Percentiles rank a stretch among this genome's conserved stretches.
Conservation (phyloP, 768 basidiomycete species). For the Lactarius tabidus region DNA sequence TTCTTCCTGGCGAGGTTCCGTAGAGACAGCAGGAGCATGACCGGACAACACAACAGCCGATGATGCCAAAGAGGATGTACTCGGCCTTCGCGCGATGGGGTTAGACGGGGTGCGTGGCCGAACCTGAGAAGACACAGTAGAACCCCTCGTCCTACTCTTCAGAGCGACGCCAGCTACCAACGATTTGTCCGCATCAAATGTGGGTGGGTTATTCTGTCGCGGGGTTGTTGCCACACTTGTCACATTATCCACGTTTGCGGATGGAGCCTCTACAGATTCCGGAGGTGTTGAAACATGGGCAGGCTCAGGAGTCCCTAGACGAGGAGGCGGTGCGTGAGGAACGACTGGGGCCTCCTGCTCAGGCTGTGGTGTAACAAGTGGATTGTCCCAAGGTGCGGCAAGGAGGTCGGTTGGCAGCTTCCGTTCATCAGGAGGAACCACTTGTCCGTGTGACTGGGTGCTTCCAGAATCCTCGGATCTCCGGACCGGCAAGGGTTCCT, state of each 20-base stretch:
- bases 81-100: constrained; percentile 20
- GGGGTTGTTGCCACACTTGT: constrained; percentile 2
- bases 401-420: constrained; percentile 9
- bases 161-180: constrained; percentile 8
- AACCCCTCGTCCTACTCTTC: constrained; percentile 22
- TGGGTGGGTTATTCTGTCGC: constrained; percentile 11
- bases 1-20: constrained; percentile 13
- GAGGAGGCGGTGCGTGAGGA: not conserved
- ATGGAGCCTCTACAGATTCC: not conserved
- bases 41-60: constrained; percentile 9
- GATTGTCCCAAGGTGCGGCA: constrained; percentile 8
- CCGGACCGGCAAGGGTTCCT: constrained; percentile 25
- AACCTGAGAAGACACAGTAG: constrained; percentile 25
- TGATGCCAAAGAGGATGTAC: constrained; percentile 19
- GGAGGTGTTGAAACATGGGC: constrained; percentile 7
- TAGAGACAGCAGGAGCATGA: not conserved
- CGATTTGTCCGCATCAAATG: constrained; percentile 9
- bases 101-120: constrained; percentile 22
- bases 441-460: constrained; percentile 18
- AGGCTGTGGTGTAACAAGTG: constrained; percentile 6
- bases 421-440: constrained; percentile 11
- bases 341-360: constrained; percentile 2
- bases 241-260: constrained; percentile 2
- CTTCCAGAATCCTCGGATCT: constrained; percentile 20
- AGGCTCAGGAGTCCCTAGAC: constrained; percentile 2